phyloP scores from a whole-genome alignment of 2,329 filamentous ascomycete species.

The Ophiostoma australiae region DNA sequence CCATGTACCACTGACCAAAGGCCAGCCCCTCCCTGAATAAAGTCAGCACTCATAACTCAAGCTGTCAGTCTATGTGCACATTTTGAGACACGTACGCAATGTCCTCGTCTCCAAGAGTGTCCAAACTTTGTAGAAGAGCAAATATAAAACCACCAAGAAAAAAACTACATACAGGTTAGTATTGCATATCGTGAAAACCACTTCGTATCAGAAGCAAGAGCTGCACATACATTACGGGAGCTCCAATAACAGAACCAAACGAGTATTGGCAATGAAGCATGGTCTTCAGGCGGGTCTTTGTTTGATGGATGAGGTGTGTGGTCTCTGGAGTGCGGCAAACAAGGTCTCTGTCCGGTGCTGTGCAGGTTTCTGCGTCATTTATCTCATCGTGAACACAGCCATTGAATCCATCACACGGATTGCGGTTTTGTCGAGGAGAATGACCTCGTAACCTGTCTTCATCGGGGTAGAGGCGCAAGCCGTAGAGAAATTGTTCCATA shows the following conservation, averaged over 20 bases:
- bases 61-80: too few species aligned
- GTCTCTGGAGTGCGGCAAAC: background rate
- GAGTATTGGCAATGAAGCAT: conserved; percentile 31
- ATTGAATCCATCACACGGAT: background rate
- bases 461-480: background rate
- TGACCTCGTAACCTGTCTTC: conserved; percentile 14
- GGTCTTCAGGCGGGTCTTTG: conserved; percentile 24
- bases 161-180: conserved; percentile 24
- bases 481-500: conserved; percentile 30
- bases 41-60: background rate
- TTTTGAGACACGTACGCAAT: conserved; percentile 21
- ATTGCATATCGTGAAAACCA: too few species aligned
- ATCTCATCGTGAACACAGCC: background rate
- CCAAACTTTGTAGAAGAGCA: conserved; percentile 27
- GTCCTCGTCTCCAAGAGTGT: conserved; percentile 25
- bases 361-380: conserved; percentile 1
- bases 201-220: background rate
- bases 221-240: conserved; percentile 27
- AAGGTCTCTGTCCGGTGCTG: background rate
- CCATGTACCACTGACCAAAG: conserved; percentile 31
- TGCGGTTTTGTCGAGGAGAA: conserved; percentile 25
- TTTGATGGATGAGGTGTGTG: background rate
- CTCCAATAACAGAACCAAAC: conserved; percentile 31
- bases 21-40: conserved; percentile 22
- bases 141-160: conserved; percentile 32